phyloP scores from a whole-genome alignment of 805 yeast species.

The Priceomyces fermenticarens region DNA sequence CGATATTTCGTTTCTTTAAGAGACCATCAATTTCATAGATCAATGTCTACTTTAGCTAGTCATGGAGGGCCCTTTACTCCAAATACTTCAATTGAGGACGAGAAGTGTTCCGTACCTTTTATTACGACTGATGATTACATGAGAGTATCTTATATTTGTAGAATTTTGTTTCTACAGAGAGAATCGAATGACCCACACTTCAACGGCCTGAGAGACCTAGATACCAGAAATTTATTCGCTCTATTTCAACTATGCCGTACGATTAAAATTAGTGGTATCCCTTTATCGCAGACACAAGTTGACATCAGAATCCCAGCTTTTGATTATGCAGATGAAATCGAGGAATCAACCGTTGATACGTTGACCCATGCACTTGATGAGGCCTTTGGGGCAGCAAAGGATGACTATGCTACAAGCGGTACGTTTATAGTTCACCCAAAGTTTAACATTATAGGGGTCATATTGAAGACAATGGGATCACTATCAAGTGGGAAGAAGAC shows the following conservation, averaged over 20 bases:
- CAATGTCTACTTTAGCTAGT: constrained; percentile 1
- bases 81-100: not conserved
- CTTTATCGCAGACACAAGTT: too few relatives aligned
- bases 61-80: not conserved
- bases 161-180: not conserved
- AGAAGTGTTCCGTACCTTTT: not conserved
- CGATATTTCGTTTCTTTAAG: constrained; percentile 4
- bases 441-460: constrained; percentile 5
- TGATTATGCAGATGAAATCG: too few relatives aligned
- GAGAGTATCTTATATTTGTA: not conserved
- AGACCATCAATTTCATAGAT: not conserved
- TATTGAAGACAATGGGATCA: not conserved
- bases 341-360: too few relatives aligned
- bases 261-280: too few relatives aligned
- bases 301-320: too few relatives aligned
- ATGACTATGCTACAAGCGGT: not conserved
- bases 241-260: too few relatives aligned
- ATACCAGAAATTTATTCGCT: too few relatives aligned
- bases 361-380: too few relatives aligned
- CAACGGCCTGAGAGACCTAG: not conserved
- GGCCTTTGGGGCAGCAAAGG: not conserved
- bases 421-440: constrained; percentile 5
- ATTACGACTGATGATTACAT: constrained; percentile 1
- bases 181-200: too few relatives aligned
- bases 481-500: not conserved